Base-by-base conservation (phyloP, 495 filamentous ascomycete genomes). In the Delitschia confertaspora region DNA sequence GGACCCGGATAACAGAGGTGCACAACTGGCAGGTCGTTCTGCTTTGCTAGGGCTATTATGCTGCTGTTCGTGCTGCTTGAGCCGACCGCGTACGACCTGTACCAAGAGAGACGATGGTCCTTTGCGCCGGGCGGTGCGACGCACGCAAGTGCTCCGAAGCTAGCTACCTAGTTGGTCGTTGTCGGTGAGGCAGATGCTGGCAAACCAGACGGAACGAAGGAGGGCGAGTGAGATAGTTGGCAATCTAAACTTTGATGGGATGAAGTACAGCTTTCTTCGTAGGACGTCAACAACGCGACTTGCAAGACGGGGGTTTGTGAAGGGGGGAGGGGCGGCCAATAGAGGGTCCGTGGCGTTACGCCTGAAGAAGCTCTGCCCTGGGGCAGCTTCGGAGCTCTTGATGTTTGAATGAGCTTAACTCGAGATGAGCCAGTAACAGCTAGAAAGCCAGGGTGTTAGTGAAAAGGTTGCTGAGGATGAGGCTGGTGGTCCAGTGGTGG, bases 361-460 rank as follows among this genome's bases (percentile, higher is more conserved):
- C 26, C 32, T 39, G 40, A 41, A 41, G 47, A 45, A 36, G 36
- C 47, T 51, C 47, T 39, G 33, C 40, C 20, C 40, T 33, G 39
- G 33, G 40, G 45, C 38, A 42, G 40, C 40, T 45, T 45, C 40
- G 24, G 24, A 20, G 14, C 33, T n/a, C n/a, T n/a, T n/a, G n/a
- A n/a, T n/a, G n/a, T n/a, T n/a, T n/a, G n/a, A n/a, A n/a, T n/a
- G n/a, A n/a, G n/a, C n/a, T n/a, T n/a, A n/a, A n/a, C n/a, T n/a
- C n/a, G n/a, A n/a, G n/a, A n/a, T n/a, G n/a, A 42, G 48, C 48
- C 48, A 51, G 48, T 51, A 34, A 46, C 33, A 21, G 18, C 10
- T 17, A 24, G 29, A 40, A 22, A n/a, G 19, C 35, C 38, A 38
- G 45, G 11, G 41, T 30, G 26, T 13, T 30, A 13, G 13, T 30